Conservation (phyloP, 768 basidiomycete species). For the Macrolepiota dolichaula region DNA sequence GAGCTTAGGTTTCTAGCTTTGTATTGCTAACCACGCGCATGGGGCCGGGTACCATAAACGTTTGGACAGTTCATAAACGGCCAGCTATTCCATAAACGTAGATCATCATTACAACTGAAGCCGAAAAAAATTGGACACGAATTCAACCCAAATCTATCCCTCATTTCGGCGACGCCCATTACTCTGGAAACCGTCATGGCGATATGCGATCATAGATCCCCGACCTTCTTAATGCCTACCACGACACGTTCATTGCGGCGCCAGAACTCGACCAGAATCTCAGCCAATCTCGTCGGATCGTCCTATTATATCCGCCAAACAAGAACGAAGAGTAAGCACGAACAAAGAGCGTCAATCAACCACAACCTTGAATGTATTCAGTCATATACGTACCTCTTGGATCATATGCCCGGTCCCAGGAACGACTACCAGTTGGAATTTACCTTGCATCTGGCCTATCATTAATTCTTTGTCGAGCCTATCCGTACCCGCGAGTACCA, state of each 20-base stretch:
- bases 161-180: not conserved
- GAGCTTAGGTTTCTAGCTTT: not conserved
- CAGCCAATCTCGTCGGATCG: conserved; percentile 76
- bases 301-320: conserved; percentile 50
- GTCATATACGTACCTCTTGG: conserved; percentile 69
- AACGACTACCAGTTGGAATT: conserved; percentile 91
- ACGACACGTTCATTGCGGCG: conserved; percentile 75
- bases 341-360: not conserved
- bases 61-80: not conserved
- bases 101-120: not conserved
- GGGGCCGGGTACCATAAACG: not conserved
- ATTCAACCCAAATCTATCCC: not conserved
- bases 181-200: not conserved
- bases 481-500: conserved; percentile 91
- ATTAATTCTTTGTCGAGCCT: conserved; percentile 89
- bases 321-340: not conserved
- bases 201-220: conserved; percentile 30
- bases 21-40: not conserved
- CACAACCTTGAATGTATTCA: not conserved
- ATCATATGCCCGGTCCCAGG: conserved; percentile 89
- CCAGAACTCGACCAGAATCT: conserved; percentile 88
- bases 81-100: too few species aligned
- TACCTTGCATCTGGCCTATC: conserved; percentile 96
- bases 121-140: not conserved
- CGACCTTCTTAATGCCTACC: conserved; percentile 58